A percentile compares a stretch with the other conserved stretches of the same genome.
Conservation (phyloP, 192 early-diverging fungal species). For the Podila verticillata region DNA sequence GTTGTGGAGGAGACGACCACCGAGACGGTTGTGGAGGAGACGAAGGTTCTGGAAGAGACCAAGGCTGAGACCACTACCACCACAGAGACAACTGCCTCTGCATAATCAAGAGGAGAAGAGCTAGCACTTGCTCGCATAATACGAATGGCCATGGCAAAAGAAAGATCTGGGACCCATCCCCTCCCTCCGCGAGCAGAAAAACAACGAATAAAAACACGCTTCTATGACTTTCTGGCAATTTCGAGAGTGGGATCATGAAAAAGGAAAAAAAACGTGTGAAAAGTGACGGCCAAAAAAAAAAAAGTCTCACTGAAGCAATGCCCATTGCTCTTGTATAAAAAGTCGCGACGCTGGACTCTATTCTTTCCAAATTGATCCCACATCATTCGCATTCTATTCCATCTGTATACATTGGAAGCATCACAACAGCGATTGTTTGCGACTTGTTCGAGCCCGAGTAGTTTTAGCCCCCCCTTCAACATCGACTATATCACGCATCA, state of each 20-base stretch:
- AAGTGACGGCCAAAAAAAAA: not conserved
- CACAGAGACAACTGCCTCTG: not conserved
- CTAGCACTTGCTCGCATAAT: no score
- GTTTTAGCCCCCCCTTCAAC: no score
- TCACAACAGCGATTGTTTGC: slow-evolving; percentile 7
- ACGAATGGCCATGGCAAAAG: no score
- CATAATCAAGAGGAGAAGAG: not conserved
- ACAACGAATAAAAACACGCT: not conserved
- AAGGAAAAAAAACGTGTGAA: not conserved
- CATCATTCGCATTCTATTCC: not conserved
- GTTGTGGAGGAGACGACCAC: not conserved
- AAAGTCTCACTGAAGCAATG: not conserved
- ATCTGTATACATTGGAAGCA: not conserved
- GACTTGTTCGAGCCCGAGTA: no score
- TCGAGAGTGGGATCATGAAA: not conserved
- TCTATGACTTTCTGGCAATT: not conserved
- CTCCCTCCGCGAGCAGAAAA: not conserved
- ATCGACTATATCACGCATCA: no score
- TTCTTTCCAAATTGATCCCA: not conserved
- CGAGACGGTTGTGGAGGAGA: slow-evolving; percentile 6
- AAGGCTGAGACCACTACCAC: not conserved
- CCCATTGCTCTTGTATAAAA: not conserved
- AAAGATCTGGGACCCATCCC: no score
- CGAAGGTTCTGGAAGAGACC: slow-evolving; percentile 6
- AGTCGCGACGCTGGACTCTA: not conserved